These are phyloP conservation scores for Phytophthora citrophthora DNA, from an alignment of 352 stramenopile genomes.

Conservation along the genomic window DNA sequence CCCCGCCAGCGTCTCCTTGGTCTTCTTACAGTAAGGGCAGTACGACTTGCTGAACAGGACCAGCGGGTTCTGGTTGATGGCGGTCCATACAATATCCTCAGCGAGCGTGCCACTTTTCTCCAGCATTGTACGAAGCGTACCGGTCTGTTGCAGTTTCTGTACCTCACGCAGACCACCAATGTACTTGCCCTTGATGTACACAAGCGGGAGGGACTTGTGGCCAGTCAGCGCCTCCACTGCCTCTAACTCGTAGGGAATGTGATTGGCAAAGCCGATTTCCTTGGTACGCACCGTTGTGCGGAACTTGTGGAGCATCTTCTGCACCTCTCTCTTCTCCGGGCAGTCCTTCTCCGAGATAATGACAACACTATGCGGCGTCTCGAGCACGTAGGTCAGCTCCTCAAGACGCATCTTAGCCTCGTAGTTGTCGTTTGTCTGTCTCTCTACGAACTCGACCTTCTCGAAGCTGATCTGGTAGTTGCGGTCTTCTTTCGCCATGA, in stretches of 20 bases:
- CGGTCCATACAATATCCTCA: constrained; percentile 74
- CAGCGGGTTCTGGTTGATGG: constrained; percentile 71
- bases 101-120: constrained; percentile 71
- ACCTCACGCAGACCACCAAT: constrained; percentile 95
- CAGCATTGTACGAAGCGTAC: constrained; percentile 89
- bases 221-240: constrained; percentile 91
- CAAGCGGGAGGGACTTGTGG: constrained; percentile 93
- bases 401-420: constrained; percentile 68
- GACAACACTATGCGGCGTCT: constrained; percentile 89
- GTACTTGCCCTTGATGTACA: constrained; percentile 95
- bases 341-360: constrained; percentile 96
- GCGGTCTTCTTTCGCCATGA: constrained; percentile 70
- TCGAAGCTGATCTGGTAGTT: constrained; percentile 74
- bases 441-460: constrained; percentile 70
- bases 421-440: constrained; percentile 62
- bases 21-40: constrained; percentile 89
- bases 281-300: constrained; percentile 61
- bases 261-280: constrained; percentile 60
- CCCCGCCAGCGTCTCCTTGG: constrained; percentile 67
- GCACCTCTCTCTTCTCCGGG: constrained; percentile 91
- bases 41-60: constrained; percentile 91
- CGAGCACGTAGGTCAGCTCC: constrained; percentile 73
- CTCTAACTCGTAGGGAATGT: constrained; percentile 73
- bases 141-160: constrained; percentile 82
- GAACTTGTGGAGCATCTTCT: constrained; percentile 81